Evolutionary conservation across 495 filamentous ascomycete species (phyloP).

Genomic region (Aspergillus olivimuriae): DNA sequence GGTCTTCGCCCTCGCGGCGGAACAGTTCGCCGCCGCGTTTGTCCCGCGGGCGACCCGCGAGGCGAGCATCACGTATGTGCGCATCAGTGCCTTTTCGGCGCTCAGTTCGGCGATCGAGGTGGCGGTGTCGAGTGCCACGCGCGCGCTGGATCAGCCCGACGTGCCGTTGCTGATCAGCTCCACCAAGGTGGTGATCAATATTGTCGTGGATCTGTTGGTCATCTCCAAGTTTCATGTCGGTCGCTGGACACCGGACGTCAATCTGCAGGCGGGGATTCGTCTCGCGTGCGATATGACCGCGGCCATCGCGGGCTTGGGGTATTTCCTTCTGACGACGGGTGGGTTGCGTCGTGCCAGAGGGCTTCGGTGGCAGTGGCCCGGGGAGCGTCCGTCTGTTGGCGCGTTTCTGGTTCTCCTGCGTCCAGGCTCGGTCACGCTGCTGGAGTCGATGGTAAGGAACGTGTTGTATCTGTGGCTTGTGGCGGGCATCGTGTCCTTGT

Average conservation of each 20-base stretch:
- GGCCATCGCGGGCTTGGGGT: too few species aligned
- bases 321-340: too few species aligned
- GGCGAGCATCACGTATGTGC: slow-evolving; percentile 56
- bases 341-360: too few species aligned
- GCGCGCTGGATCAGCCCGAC: slow-evolving; percentile 66
- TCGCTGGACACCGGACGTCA: slow-evolving; percentile 45
- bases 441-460: slow-evolving; percentile 62
- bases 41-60: slow-evolving; percentile 53
- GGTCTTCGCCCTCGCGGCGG: slow-evolving; percentile 50
- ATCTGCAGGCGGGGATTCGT: slow-evolving; percentile 57
- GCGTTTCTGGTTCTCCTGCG: slow-evolving; percentile 44
- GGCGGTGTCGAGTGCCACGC: slow-evolving; percentile 53
- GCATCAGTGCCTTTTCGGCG: slow-evolving; percentile 55
- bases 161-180: slow-evolving; percentile 64
- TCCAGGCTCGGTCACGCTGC: slow-evolving; percentile 52
- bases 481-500: slow-evolving; percentile 59
- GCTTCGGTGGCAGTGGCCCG: too few species aligned
- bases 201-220: slow-evolving; percentile 62
- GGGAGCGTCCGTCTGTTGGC: slow-evolving; percentile 12
- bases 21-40: slow-evolving; percentile 52
- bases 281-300: slow-evolving; percentile 53
- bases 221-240: slow-evolving; percentile 63
- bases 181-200: slow-evolving; percentile 58
- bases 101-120: slow-evolving; percentile 59
- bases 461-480: slow-evolving; percentile 68